Evolutionary conservation across 2,329 filamentous ascomycete species (phyloP).

Genomic region (Cucurbitaria berberidis): DNA sequence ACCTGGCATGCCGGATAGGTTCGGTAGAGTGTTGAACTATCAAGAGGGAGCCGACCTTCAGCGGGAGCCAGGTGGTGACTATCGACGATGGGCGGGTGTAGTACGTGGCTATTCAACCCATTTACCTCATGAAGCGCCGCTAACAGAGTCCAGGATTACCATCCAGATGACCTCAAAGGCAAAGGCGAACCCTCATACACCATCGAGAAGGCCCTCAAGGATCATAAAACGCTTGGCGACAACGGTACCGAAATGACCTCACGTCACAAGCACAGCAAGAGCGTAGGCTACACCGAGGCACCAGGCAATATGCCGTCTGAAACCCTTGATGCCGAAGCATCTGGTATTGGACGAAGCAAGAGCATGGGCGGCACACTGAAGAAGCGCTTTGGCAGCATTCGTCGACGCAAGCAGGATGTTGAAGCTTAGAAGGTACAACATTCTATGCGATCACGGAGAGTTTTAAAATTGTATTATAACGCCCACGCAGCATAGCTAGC

Average conservation of each 20-base stretch:
- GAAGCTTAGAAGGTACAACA: conserved; percentile 25
- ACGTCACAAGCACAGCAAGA: conserved; percentile 46
- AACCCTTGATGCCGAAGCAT: conserved; percentile 37
- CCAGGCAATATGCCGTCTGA: conserved; percentile 24
- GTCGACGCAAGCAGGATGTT: conserved; percentile 43
- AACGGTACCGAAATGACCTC: conserved; percentile 54
- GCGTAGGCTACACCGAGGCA: conserved; percentile 43
- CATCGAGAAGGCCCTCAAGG: conserved; percentile 71
- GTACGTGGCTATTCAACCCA: conserved; percentile 60
- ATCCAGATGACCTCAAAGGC: conserved; percentile 78
- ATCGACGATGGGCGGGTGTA: conserved; percentile 74
- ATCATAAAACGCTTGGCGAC: conserved; percentile 56
- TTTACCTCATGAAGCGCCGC: background rate
- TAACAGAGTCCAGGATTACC: conserved; percentile 60
- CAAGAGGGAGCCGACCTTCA: conserved; percentile 87
- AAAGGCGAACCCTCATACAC: conserved; percentile 80
- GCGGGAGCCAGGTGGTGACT: conserved; percentile 80
- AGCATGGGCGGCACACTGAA: conserved; percentile 50
- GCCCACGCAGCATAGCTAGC: background rate
- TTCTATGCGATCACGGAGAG: background rate
- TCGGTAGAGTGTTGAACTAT: conserved; percentile 76
- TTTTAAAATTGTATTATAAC: background rate
- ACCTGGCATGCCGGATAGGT: conserved; percentile 70
- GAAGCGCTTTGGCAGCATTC: conserved; percentile 56
- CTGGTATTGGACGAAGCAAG: conserved; percentile 41